Evolutionary conservation across 768 basidiomycete genomes (phyloP), one percentile per base, ranked within the genome.

Genomic region (Lentinula guzmanii): DNA sequence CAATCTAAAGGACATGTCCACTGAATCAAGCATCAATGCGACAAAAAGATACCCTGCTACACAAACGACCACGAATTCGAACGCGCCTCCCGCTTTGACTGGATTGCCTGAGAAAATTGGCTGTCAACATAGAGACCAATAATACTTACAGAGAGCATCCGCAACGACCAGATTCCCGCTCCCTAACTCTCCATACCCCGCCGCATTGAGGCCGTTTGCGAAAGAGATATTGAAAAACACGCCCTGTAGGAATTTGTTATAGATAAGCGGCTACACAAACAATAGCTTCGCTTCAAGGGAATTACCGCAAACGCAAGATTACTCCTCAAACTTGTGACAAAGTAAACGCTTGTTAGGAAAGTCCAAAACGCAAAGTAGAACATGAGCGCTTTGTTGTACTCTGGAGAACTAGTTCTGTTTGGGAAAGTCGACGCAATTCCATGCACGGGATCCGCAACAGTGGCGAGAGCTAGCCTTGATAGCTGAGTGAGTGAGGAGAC

Each of bases 401-500:
- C 35, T 13, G 48, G 53, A 28, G 11, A 71, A 70, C 41, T 68
- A 57, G 7, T 73, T 64, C 39, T 62, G 5, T 52, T 52, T 5
- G 64, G 42, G 7, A 50, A 43, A 2, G 64, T 57, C 3, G 64
- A 56, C 3, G 64, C 64, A n/a, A 67, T 61, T 33, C 46, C 58
- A 24, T 67, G 64, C 11, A 58, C 56, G 2, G 66, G 66, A 18
- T 67, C 66, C 35, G 59, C 61, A 1, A 67, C 16, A 11, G 61
- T 56, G 0, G 60, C 66, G 18, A 67, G 61, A 52, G 60, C 59
- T 28, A 67, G 48, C 66, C 66, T 67, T 48, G 11, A 33, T 5
- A 42, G 52, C 13, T 8, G 21, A 31, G 37, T 28, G 18, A 35
- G 13, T 24, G 11, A 18, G 46, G 9, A n/a, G 21, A 61, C 16